Evolutionary conservation across 192 early-diverging fungal genomes (phyloP), one percentile per base, ranked within the genome.

Genomic region (Pecoramyces ruminantium): DNA sequence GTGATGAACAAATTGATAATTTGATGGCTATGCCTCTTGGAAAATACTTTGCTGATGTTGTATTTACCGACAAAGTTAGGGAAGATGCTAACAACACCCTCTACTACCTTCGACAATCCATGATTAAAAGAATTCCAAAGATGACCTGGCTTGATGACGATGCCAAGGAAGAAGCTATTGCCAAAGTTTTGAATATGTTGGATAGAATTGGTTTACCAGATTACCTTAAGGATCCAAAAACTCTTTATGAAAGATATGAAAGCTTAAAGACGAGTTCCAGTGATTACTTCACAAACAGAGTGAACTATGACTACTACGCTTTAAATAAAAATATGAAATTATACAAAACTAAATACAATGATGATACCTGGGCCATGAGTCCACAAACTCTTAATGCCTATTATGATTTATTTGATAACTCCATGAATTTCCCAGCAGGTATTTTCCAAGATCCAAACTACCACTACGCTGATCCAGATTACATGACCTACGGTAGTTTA

Each of bases 401-500:
- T 77, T 90, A 90, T 79, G 85, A 87, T 51, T 87, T 87, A 3
- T 85, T 82, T 15, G 83, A 79, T 38, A 90, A 90, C 77, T 87
- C 88, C n/a, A 84, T 80, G 88, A 86, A 9, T 87, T 89, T 80
- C 88, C 88, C 18, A 88, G 87, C 30, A 86, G 88, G 79, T 77
- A 88, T 94, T 78, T 79, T 94, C 17, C 90, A 92, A 78, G 84
- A 84, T 4, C 92, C 93, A 12, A 86, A 93, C 42, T 94, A 90
- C 80, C 87, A 87, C 79, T 30, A 83, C 0, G 30, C 83, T 12
- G 88, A 87, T 79, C 90, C 92, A 17, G 85, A 84, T 78, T 86
- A 87, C 51, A 39, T 94, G 79, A 93, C 92, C 80, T 94, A 90
- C 85, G 93, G 92, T n/a, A 86, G 86, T 14, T 86, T 93, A 28